phyloP scores from a whole-genome alignment of 2,329 filamentous ascomycete genomes.

The Coleophoma cylindrospora region DNA sequence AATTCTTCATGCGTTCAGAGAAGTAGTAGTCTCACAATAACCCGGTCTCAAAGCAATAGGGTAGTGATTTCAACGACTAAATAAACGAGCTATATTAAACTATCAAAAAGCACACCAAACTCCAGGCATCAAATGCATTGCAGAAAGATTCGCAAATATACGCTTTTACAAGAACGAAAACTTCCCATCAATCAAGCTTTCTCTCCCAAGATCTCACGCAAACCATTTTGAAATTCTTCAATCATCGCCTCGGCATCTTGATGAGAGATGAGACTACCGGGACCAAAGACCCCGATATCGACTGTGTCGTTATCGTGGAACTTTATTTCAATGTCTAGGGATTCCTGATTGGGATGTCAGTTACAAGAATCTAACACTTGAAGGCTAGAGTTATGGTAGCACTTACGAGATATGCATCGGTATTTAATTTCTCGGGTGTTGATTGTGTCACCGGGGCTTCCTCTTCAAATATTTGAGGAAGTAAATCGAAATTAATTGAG shows the following conservation, averaged over 20 bases:
- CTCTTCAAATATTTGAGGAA: not conserved
- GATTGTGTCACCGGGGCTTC: not conserved
- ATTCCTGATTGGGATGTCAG: not conserved
- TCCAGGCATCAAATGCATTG: too few relatives aligned
- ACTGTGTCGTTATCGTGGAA: not conserved
- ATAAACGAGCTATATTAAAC: too few relatives aligned
- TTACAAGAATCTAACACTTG: not conserved
- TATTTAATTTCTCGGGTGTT: not conserved
- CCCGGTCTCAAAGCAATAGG: too few relatives aligned
- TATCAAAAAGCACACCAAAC: too few relatives aligned
- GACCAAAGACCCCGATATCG: conserved; percentile 8
- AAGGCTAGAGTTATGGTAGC: not conserved
- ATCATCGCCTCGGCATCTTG: conserved; percentile 4
- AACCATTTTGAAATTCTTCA: not conserved
- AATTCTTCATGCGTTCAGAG: too few relatives aligned
- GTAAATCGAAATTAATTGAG: not conserved
- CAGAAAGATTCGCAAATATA: too few relatives aligned
- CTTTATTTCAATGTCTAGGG: conserved; percentile 8
- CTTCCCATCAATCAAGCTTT: too few relatives aligned
- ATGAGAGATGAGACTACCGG: conserved; percentile 1
- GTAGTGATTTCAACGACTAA: too few relatives aligned
- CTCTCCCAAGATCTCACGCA: not conserved
- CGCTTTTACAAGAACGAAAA: too few relatives aligned
- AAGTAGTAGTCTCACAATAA: too few relatives aligned
- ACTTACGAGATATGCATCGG: conserved; percentile 5